Evolutionary conservation across 805 yeast genomes (phyloP).

Genomic region (Blastobotrys terrestris): DNA sequence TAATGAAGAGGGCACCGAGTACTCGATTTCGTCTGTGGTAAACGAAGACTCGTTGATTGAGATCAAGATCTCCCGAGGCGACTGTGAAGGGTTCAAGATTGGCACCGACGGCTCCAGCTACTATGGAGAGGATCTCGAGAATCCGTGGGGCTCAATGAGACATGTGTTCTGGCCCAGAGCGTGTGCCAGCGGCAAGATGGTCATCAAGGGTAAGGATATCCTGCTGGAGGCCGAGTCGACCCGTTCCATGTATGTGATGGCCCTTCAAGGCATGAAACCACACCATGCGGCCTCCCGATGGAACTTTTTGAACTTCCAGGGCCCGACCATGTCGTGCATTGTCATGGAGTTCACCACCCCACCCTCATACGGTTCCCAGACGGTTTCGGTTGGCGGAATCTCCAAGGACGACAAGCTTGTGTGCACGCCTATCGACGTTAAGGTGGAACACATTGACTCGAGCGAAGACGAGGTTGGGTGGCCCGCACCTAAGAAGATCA

Average conservation of each 20-base stretch:
- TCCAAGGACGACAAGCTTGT: constrained; percentile 59
- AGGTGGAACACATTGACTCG: constrained; percentile 51
- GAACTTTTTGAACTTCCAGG: constrained; percentile 90
- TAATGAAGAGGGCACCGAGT: constrained; percentile 45
- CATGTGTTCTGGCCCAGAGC: constrained; percentile 97
- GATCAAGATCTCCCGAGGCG: constrained; percentile 46
- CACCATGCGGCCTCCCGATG: constrained; percentile 97
- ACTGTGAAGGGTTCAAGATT: constrained; percentile 78
- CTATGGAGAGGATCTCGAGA: constrained; percentile 75
- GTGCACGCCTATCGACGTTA: constrained; percentile 60
- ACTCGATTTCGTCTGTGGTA: constrained; percentile 45
- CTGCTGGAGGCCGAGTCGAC: constrained; percentile 31
- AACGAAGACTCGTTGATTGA: constrained; percentile 67
- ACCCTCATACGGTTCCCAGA: constrained; percentile 73
- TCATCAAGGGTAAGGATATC: constrained; percentile 34
- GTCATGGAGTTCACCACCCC: constrained; percentile 97
- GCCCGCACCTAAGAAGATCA: constrained; percentile 72
- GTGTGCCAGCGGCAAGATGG: constrained; percentile 57
- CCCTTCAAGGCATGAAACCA: constrained; percentile 98
- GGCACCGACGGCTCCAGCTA: constrained; percentile 82
- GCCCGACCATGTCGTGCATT: constrained; percentile 64
- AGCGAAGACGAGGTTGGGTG: constrained; percentile 69
- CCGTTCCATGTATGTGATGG: constrained; percentile 83
- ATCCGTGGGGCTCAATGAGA: constrained; percentile 98
- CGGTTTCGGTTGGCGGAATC: constrained; percentile 73